Conservation (phyloP, 805 yeast genomes). For the Saccharomyces jurei region DNA sequence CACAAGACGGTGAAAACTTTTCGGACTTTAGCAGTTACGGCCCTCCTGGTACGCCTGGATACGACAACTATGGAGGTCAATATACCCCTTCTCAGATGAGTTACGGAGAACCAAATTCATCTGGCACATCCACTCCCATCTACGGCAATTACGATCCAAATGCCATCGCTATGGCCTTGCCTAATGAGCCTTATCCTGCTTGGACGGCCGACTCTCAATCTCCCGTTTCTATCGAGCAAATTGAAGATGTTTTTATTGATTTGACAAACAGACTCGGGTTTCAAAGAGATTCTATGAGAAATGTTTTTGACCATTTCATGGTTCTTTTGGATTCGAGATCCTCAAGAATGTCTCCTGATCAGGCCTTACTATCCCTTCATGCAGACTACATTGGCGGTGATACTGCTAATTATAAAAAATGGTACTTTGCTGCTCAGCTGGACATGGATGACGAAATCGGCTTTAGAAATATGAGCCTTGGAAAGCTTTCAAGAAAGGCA, state of each 20-base stretch:
- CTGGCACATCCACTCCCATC: constrained; percentile 92
- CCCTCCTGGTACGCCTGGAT: constrained; percentile 50
- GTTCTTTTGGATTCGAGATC: constrained; percentile 74
- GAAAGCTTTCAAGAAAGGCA: constrained; percentile 69
- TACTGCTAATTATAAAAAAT: constrained; percentile 73
- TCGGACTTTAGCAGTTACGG: constrained; percentile 62
- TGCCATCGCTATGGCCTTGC: constrained; percentile 55
- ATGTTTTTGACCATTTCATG: constrained; percentile 84
- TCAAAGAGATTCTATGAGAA: constrained; percentile 90
- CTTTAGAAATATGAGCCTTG: constrained; percentile 70
- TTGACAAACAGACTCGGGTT: constrained; percentile 78
- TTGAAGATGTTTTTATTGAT: constrained; percentile 80
- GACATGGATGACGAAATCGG: constrained; percentile 82
- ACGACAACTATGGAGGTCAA: constrained; percentile 39
- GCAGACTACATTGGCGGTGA: constrained; percentile 89
- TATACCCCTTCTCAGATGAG: constrained; percentile 83
- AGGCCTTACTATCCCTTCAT: constrained; percentile 72
- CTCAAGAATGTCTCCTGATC: constrained; percentile 84
- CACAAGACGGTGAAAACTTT: constrained; percentile 51
- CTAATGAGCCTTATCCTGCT: constrained; percentile 96
- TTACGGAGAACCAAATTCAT: constrained; percentile 73
- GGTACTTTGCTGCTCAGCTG: constrained; percentile 85
- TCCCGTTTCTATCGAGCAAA: constrained; percentile 74
- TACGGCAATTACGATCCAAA: constrained; percentile 68
- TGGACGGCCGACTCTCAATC: constrained; percentile 97